Base-by-base conservation (phyloP, 23 red algal species). In the Gracilaria caudata region DNA sequence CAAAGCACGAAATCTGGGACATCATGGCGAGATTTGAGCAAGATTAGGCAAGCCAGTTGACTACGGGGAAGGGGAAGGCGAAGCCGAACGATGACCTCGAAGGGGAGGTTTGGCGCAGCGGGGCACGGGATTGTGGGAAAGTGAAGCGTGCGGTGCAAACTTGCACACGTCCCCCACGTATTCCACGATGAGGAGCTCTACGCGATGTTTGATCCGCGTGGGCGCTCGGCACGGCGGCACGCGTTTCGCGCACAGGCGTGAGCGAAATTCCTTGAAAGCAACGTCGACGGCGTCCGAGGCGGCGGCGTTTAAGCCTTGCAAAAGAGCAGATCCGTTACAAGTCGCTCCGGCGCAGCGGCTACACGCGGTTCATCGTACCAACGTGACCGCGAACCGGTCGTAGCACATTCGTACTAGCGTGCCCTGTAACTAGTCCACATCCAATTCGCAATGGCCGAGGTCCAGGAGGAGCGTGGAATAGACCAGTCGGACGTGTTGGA, bases 401-500 rank as follows among this genome's bases (percentile, higher is more conserved):
- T n/a, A n/a, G 54, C 23, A 21, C 19, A 57, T 4, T 57, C 19
- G 54, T 57, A 3, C 6, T 20, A n/a, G 16, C 19, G 8, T 21
- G 54, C 16, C 23, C 19, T 4, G 61, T 35, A 66, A 25, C 57
- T 7, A 37, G 0, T 37, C 26, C 29, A 37, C 14, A 66, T 36
- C 6, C 61, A 25, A 29, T 75, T 47, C 70, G 38, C 37, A 21
- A 75, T 75, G 70, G 70, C 37, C 19, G 89, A 84, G n/a, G 64
- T 24, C 44, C 58, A 79, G 33, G 53, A 45, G 16, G 89, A 92
- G 66, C 78, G 79, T 30, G 82, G 84, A 23, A 90, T 99, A 63
- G 97, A 96, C 23, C 79, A 81, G 28, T 70, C 97, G 20, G 97
- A 99, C 55, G 97, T 99, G 64, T 65, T 95, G 57, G 92, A 92